phyloP scores from a whole-genome alignment of 1,284 basidiomycete species.

The Cryptococcus sp. region DNA sequence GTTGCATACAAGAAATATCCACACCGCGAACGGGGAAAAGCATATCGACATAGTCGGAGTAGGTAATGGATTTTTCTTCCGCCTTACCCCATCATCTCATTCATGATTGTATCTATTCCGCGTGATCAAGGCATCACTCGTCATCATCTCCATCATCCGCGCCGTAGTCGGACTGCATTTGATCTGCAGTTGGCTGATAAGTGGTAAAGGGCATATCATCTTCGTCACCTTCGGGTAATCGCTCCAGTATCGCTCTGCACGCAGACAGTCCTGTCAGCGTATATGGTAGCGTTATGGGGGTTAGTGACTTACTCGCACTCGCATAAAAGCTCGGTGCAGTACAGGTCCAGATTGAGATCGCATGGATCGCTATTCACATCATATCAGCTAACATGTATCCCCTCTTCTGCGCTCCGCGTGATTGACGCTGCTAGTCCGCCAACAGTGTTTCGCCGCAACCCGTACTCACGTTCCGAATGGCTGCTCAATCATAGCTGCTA shows the following conservation, averaged over 20 bases:
- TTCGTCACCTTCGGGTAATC: slow-evolving; percentile 68
- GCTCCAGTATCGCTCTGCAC: slow-evolving; percentile 67
- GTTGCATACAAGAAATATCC: too few relatives aligned
- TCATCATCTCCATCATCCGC: slow-evolving; percentile 25
- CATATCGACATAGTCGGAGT: too few relatives aligned
- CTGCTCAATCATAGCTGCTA: slow-evolving; percentile 88
- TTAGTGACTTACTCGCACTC: slow-evolving; percentile 68
- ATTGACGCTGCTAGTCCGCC: background rate
- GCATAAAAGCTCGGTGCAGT: slow-evolving; percentile 79
- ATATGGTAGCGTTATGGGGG: background rate
- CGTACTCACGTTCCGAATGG: slow-evolving; percentile 57
- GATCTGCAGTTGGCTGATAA: slow-evolving; percentile 17
- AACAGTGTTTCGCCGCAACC: slow-evolving; percentile 9
- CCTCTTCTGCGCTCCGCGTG: too few relatives aligned
- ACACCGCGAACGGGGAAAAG: too few relatives aligned
- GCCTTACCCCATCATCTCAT: too few relatives aligned
- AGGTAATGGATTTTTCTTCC: too few relatives aligned
- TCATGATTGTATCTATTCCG: too few relatives aligned
- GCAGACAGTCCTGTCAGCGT: background rate
- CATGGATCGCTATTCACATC: slow-evolving; percentile 53
- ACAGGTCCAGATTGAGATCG: slow-evolving; percentile 62
- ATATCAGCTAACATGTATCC: too few relatives aligned
- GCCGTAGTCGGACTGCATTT: slow-evolving; percentile 21
- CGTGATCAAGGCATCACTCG: too few relatives aligned
- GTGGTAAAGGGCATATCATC: slow-evolving; percentile 11